Conservation (phyloP, 257 asterid genomes). For the Solanum chmielewskii region DNA sequence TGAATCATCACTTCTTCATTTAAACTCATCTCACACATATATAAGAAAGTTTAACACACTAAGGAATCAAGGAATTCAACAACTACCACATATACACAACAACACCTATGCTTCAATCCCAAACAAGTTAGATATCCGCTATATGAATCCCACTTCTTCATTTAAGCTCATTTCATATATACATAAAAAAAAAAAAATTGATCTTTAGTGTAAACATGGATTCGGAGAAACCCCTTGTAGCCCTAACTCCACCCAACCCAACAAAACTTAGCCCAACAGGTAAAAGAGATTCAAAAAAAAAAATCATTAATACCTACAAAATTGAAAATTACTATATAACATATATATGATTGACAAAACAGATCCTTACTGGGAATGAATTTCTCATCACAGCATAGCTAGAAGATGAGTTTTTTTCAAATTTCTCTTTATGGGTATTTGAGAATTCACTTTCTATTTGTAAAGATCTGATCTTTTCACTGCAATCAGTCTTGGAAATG, state of each 20-base stretch:
- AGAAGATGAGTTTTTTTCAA: neutral
- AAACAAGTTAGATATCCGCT: neutral
- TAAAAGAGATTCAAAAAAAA: neutral
- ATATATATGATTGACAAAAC: neutral
- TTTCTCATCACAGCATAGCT: constrained; percentile 11
- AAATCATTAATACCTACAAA: neutral
- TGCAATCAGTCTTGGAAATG: constrained; percentile 24
- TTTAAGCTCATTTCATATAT: neutral
- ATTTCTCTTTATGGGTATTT: constrained; percentile 12
- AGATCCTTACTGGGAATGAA: constrained; percentile 48
- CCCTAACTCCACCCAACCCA: neutral
- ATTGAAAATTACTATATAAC: neutral
- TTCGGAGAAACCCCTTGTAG: neutral
- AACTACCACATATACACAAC: neutral
- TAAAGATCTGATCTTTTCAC: constrained; percentile 24
- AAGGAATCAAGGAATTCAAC: neutral
- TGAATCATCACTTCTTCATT: neutral
- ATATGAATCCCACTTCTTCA: neutral
- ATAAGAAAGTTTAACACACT: too few relatives aligned
- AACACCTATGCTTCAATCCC: neutral
- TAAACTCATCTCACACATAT: neutral
- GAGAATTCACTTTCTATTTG: constrained; percentile 24
- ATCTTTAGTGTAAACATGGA: neutral
- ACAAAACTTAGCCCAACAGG: neutral
- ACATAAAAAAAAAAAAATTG: neutral